Conservation (phyloP, 2,329 filamentous ascomycete species). For the Penicillium freii region DNA sequence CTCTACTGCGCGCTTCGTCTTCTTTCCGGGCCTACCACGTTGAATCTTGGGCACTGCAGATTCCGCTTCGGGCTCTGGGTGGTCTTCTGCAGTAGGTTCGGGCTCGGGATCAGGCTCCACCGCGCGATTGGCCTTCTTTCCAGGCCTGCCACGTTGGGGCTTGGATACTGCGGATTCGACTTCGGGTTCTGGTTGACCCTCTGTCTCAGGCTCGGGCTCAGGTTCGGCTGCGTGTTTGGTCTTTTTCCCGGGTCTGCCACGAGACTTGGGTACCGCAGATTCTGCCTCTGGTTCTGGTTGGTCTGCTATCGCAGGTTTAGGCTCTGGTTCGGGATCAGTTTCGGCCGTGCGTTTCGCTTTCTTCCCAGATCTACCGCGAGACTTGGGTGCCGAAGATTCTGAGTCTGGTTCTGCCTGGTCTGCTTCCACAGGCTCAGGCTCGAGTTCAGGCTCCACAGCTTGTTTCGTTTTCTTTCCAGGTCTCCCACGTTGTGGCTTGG, state of each 20-base stretch:
- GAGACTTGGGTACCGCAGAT: constrained; percentile 3
- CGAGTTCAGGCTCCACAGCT: constrained; percentile 7
- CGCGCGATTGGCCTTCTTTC: constrained; percentile 7
- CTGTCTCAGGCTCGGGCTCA: constrained; percentile 8
- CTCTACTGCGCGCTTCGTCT: neutral
- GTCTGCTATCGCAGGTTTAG: neutral
- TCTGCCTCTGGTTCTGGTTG: neutral
- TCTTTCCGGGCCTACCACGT: constrained; percentile 11
- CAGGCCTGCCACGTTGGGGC: neutral
- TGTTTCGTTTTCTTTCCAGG: constrained; percentile 4
- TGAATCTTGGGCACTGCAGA: constrained; percentile 1
- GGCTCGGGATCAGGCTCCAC: constrained; percentile 4
- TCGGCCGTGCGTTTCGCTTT: constrained; percentile 8
- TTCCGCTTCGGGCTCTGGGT: neutral
- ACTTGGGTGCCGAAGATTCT: constrained; percentile 2
- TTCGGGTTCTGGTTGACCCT: neutral
- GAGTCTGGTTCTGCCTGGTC: neutral
- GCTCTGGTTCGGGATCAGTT: neutral
- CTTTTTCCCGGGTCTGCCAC: constrained; percentile 9
- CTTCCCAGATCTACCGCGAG: constrained; percentile 8
- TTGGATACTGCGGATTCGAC: constrained; percentile 5
- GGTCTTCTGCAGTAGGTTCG: neutral
- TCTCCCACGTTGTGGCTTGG: constrained; percentile 9
- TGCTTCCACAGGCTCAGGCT: neutral
- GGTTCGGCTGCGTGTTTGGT: neutral